Evolutionary conservation across 2,329 filamentous ascomycete genomes (phyloP).

Genomic region (Pezicula rhizophila): DNA sequence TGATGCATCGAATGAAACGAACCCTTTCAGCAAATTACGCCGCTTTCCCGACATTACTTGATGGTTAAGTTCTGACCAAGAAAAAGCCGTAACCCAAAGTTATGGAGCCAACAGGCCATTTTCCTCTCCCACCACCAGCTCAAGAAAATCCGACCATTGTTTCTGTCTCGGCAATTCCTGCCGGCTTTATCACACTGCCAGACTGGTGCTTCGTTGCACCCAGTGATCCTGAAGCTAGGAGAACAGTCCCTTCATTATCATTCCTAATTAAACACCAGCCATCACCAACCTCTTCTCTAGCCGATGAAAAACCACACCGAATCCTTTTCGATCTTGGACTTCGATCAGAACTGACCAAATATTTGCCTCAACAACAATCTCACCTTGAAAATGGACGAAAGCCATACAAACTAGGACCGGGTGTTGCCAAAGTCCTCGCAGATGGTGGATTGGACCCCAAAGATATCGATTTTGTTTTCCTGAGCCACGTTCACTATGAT

Average conservation of each 20-base stretch:
- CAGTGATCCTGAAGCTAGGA: conserved; percentile 33
- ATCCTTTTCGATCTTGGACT: conserved; percentile 50
- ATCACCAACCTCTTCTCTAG: conserved; percentile 5
- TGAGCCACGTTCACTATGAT: conserved; percentile 52
- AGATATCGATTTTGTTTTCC: conserved; percentile 25
- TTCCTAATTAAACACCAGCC: conserved; percentile 45
- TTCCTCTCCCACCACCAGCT: conserved; percentile 4
- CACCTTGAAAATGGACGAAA: conserved; percentile 37
- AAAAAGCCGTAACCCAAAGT: no score
- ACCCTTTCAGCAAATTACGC: no score
- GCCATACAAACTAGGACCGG: conserved; percentile 38
- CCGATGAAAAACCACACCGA: conserved; percentile 18
- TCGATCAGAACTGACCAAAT: conserved; percentile 37
- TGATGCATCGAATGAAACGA: no score
- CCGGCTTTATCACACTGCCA: conserved; percentile 39
- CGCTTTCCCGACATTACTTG: no score
- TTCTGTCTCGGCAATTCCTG: conserved; percentile 32
- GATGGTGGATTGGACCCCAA: conserved; percentile 27
- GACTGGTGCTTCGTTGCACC: conserved; percentile 40
- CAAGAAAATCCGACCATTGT: conserved; percentile 20
- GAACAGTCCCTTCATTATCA: conserved; percentile 45
- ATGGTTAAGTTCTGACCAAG: no score
- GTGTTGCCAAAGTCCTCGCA: conserved; percentile 34
- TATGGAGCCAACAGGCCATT: no score
- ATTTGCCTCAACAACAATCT: conserved; percentile 35